A percentile compares a stretch with the other conserved stretches of the same genome.
Evolutionary conservation across 345 rosid species (phyloP).

Genomic region (Gossypium arboreum): DNA sequence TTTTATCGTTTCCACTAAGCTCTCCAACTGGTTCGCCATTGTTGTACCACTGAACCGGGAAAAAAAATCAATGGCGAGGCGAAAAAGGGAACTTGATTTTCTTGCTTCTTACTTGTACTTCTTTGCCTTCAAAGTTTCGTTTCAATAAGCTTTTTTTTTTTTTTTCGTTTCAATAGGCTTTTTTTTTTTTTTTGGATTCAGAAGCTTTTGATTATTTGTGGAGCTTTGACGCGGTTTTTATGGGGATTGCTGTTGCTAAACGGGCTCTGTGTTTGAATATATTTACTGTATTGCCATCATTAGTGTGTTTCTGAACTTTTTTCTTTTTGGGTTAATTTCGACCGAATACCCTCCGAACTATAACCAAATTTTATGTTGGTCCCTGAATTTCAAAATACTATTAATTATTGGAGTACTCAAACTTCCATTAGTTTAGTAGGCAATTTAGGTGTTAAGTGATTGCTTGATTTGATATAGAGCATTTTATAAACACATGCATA

Average conservation of each 20-base stretch:
- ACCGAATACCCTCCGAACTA: too few species aligned
- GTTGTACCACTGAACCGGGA: too few species aligned
- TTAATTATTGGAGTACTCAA: too few species aligned
- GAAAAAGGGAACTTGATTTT: not conserved
- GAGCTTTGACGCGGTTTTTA: not conserved
- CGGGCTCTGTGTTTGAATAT: conserved; percentile 20
- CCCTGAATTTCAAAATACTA: too few species aligned
- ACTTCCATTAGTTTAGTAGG: too few species aligned
- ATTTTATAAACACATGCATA: too few species aligned
- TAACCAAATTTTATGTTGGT: too few species aligned
- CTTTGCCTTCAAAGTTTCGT: not conserved
- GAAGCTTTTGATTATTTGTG: not conserved
- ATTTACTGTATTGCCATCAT: conserved; percentile 29
- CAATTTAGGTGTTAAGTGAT: too few species aligned
- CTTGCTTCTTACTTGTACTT: not conserved
- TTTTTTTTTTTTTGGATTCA: not conserved
- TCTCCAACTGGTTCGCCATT: conserved; percentile 79
- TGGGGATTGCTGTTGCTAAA: not conserved
- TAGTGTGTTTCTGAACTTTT: not conserved
- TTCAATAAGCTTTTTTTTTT: not conserved
- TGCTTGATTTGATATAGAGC: too few species aligned
- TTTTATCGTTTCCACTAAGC: conserved; percentile 73
- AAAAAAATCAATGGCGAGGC: not conserved
- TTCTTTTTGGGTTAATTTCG: not conserved
- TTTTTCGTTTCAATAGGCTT: too few species aligned